Evolutionary conservation across 192 early-diverging fungal genomes (phyloP).

Genomic region (Phycomyces blakesleeanus): DNA sequence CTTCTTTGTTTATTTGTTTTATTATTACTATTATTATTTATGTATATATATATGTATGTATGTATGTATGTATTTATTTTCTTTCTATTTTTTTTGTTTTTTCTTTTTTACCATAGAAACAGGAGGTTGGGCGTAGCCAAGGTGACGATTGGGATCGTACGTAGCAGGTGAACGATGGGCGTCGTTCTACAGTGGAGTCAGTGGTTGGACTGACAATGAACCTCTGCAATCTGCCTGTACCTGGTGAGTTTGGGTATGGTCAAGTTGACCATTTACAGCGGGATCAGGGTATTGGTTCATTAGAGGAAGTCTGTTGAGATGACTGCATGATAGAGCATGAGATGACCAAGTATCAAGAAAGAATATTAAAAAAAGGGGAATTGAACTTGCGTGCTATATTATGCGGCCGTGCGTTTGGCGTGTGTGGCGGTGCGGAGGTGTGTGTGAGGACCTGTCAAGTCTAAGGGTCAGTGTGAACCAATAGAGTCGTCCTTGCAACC

Average conservation of each 20-base stretch:
- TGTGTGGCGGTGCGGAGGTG: slow-evolving; percentile 1
- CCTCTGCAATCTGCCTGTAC: background rate
- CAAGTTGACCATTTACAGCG: background rate
- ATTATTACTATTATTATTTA: background rate
- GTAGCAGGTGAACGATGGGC: slow-evolving; percentile 6
- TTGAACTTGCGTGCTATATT: background rate
- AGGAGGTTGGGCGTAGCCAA: slow-evolving; percentile 11
- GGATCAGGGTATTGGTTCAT: background rate
- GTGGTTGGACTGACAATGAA: background rate
- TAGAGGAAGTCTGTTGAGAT: too few species aligned
- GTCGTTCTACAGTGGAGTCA: slow-evolving; percentile 8
- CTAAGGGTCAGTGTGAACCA: background rate
- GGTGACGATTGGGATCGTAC: slow-evolving; percentile 10
- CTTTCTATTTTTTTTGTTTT: background rate
- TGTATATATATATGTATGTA: too few species aligned
- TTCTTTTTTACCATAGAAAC: slow-evolving; percentile 14
- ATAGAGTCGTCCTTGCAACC: slow-evolving; percentile 3
- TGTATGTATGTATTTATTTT: background rate
- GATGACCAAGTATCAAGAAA: background rate
- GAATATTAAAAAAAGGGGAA: background rate
- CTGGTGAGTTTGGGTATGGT: slow-evolving; percentile 1
- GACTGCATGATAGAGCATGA: background rate
- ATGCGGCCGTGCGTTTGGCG: slow-evolving; percentile 2
- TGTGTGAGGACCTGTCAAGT: slow-evolving; percentile 2
- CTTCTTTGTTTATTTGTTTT: background rate